Conservation (phyloP, 805 yeast species). For the Danielia reshetovae region DNA sequence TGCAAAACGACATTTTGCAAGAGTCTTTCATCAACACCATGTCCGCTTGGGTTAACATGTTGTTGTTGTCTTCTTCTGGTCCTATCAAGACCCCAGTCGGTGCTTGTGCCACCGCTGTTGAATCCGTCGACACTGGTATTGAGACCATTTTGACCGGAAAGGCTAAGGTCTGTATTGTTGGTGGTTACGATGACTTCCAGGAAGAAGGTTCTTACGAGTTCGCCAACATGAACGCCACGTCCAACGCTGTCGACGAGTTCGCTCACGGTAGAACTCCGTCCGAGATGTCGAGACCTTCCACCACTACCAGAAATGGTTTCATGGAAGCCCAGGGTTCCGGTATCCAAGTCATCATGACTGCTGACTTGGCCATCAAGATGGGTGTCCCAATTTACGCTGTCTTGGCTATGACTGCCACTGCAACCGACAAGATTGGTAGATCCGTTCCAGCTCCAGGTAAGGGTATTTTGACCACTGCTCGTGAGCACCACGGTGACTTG, state of each 20-base stretch:
- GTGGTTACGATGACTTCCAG: constrained; percentile 99
- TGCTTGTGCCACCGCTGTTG: constrained; percentile 99
- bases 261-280: constrained; percentile 96
- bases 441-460: constrained; percentile 99
- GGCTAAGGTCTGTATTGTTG: constrained; percentile 94
- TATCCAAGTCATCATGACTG: constrained; percentile 93
- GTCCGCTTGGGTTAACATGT: constrained; percentile 99
- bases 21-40: constrained; percentile 98
- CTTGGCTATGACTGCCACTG: constrained; percentile 91
- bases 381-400: constrained; percentile 99
- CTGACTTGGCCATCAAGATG: constrained; percentile 91
- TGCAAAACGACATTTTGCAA: constrained; percentile 94
- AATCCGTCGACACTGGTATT: constrained; percentile 93
- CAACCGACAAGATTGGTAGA: constrained; percentile 97
- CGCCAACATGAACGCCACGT: constrained; percentile 98
- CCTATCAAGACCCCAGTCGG: constrained; percentile 99
- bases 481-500: constrained; percentile 81
- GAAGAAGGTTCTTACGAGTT: constrained; percentile 98
- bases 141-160: constrained; percentile 91
- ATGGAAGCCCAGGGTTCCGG: constrained; percentile 99
- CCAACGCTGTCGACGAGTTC: constrained; percentile 81
- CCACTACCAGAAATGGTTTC: constrained; percentile 94
- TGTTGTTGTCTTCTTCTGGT: constrained; percentile 93
- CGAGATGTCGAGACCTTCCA: constrained; percentile 98
- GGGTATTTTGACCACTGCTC: constrained; percentile 97